phyloP scores from a whole-genome alignment of 257 asterid species.

The Nicotiana sylvestris region DNA sequence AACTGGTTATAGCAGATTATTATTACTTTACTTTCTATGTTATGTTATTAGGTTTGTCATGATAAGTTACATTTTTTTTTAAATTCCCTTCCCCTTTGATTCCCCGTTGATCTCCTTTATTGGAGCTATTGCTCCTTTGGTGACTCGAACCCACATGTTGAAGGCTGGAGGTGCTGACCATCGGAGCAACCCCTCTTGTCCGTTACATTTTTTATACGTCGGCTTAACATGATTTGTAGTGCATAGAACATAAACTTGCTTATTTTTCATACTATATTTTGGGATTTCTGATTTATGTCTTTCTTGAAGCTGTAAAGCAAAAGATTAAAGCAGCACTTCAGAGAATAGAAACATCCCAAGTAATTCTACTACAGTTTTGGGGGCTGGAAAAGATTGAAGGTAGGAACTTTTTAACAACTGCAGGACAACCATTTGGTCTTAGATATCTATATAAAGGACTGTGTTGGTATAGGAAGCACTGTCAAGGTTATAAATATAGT shows the following conservation, averaged over 20 bases:
- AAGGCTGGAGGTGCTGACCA: too few relatives aligned
- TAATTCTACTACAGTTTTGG: constrained; percentile 16
- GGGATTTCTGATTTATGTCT: background rate
- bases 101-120: too few relatives aligned
- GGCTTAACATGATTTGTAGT: background rate
- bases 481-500: constrained; percentile 8
- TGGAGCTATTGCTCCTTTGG: too few relatives aligned
- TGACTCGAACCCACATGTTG: too few relatives aligned
- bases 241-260: background rate
- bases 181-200: too few relatives aligned
- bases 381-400: constrained; percentile 7
- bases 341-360: constrained; percentile 10
- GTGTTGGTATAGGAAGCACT: constrained; percentile 15
- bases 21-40: background rate
- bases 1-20: background rate
- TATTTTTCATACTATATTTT: background rate
- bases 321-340: constrained; percentile 9
- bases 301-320: constrained; percentile 11
- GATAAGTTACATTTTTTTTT: background rate
- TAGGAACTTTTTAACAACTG: constrained; percentile 5
- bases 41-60: background rate
- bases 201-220: background rate
- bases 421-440: constrained; percentile 15
- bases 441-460: constrained; percentile 2
- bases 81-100: too few relatives aligned